Evolutionary conservation across 495 filamentous ascomycete species (phyloP).

Genomic region (Astrothelium macrocarpum): DNA sequence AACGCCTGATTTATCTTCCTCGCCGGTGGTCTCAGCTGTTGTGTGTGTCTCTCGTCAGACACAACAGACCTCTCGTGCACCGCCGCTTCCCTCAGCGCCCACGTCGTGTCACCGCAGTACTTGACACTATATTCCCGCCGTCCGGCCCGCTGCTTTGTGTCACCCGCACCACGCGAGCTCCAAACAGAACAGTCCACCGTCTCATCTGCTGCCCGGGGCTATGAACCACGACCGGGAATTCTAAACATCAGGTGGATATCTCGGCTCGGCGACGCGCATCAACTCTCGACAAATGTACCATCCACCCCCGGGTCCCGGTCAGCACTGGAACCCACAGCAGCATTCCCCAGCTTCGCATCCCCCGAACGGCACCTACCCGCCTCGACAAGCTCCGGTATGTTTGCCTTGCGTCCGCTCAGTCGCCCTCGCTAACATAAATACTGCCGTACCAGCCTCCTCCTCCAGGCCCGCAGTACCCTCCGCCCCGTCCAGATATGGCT

Average conservation of each 20-base stretch:
- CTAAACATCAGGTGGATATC: constrained; percentile 4
- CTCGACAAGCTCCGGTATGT: constrained; percentile 11
- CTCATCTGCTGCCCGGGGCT: constrained; percentile 2
- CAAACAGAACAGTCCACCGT: not conserved
- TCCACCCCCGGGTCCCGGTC: constrained; percentile 8
- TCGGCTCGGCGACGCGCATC: constrained; percentile 7
- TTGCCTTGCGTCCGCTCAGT: not conserved
- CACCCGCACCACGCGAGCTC: not conserved
- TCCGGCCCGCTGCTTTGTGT: not conserved
- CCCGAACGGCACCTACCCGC: constrained; percentile 22
- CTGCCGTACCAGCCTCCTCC: constrained; percentile 2
- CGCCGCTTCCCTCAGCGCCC: not conserved
- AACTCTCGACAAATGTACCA: constrained; percentile 13
- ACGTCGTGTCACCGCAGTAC: not conserved
- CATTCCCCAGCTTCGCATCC: constrained; percentile 21
- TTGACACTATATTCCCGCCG: not conserved
- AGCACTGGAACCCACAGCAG: constrained; percentile 3
- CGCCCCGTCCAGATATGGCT: constrained; percentile 27
- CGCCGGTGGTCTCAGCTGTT: not conserved
- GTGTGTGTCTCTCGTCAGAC: not conserved
- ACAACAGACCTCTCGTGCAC: not conserved
- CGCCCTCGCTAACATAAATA: not conserved
- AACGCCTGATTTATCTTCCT: not conserved
- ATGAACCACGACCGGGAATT: constrained; percentile 5
- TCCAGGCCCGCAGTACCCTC: constrained; percentile 18